phyloP scores from a whole-genome alignment of 208 protist genomes.

The Angomonas ambiguus region DNA sequence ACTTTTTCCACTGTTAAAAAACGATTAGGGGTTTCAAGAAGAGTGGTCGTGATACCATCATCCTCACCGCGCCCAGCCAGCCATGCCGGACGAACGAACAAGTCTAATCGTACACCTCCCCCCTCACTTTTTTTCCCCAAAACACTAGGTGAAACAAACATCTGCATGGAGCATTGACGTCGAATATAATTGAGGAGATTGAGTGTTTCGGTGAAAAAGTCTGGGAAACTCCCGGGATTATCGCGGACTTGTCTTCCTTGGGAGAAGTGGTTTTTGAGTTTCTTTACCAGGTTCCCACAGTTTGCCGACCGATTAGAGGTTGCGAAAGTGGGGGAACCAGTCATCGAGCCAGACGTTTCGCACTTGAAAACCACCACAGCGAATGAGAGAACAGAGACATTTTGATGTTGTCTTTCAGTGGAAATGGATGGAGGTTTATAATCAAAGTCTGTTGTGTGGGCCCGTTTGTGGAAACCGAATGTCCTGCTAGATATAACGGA shows the following conservation, averaged over 20 bases:
- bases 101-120: constrained; percentile 22
- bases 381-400: constrained; percentile 21
- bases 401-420: constrained; percentile 9
- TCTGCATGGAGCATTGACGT: constrained; percentile 31
- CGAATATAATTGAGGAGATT: constrained; percentile 29
- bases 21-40: constrained; percentile 26
- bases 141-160: constrained; percentile 26
- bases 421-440: constrained; percentile 7
- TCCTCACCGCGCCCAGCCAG: constrained; percentile 53
- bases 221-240: constrained; percentile 15
- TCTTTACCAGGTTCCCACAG: neutral
- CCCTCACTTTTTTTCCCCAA: neutral
- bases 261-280: neutral
- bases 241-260: constrained; percentile 5
- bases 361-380: constrained; percentile 21
- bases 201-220: constrained; percentile 32
- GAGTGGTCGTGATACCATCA: constrained; percentile 63
- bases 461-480: neutral
- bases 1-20: constrained; percentile 36
- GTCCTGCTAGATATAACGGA: neutral
- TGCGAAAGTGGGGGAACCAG: constrained; percentile 2
- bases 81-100: constrained; percentile 37
- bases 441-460: constrained; percentile 8
- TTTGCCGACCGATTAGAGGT: neutral
- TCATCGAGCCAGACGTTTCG: neutral